Conservation (phyloP, 768 basidiomycete species). For the Naganishia randhawae region DNA sequence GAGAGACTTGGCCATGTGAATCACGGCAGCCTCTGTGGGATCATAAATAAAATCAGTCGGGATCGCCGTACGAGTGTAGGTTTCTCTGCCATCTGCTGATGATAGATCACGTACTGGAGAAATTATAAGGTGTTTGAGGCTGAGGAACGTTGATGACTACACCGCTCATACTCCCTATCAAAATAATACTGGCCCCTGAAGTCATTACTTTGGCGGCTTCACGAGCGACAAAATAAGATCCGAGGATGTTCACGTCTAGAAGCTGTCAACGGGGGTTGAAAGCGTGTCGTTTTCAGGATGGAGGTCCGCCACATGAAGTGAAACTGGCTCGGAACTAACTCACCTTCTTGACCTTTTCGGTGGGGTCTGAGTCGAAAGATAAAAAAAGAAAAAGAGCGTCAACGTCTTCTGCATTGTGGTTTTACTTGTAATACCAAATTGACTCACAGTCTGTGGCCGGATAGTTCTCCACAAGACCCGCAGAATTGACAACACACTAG, state of each 20-base stretch:
- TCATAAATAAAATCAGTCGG: not conserved
- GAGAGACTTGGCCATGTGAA: conserved; percentile 86
- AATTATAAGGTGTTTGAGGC: conserved; percentile 92
- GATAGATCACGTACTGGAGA: conserved; percentile 58
- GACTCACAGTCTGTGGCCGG: conserved; percentile 67
- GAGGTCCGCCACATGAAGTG: not conserved
- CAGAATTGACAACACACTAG: conserved; percentile 75
- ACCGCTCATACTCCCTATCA: conserved; percentile 88
- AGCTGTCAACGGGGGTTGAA: conserved; percentile 18
- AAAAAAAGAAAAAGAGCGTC: not conserved
- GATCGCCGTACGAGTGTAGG: not conserved
- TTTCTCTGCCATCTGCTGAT: not conserved
- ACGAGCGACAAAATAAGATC: conserved; percentile 86
- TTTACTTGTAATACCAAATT: not conserved
- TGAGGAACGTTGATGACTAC: conserved; percentile 88
- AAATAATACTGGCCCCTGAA: conserved; percentile 66
- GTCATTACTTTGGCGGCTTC: conserved; percentile 89
- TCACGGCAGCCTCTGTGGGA: conserved; percentile 59
- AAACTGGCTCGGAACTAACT: not conserved
- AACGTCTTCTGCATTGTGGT: not conserved
- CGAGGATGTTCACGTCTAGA: conserved; percentile 80
- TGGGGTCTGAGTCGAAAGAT: too few species aligned
- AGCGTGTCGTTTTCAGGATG: too few species aligned
- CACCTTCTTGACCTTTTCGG: conserved; percentile 73
- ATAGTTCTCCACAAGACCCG: conserved; percentile 72